phyloP scores from a whole-genome alignment of 345 rosid species.

The Populus euphratica region DNA sequence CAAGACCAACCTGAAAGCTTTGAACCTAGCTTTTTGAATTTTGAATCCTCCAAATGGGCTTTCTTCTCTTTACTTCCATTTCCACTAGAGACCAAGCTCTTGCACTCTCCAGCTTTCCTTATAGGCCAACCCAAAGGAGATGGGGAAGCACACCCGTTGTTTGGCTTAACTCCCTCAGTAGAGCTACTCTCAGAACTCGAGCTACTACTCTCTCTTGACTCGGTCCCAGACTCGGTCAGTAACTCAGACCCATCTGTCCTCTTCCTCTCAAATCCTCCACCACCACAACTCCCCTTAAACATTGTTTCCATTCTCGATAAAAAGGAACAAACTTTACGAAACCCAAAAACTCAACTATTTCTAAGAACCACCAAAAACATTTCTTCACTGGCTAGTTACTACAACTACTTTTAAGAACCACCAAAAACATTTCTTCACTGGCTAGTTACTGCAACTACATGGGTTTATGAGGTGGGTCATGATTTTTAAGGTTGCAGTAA shows the following conservation, averaged over 20 bases:
- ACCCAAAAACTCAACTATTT: constrained; percentile 4
- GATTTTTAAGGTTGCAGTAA: neutral
- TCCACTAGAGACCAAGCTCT: constrained; percentile 32
- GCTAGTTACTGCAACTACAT: neutral
- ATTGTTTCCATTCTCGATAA: constrained; percentile 46
- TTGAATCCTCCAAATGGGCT: constrained; percentile 30
- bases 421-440: neutral
- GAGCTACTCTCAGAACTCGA: constrained; percentile 39
- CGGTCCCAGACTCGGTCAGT: constrained; percentile 42
- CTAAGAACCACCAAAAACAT: constrained; percentile 9
- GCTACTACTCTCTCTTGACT: constrained; percentile 52
- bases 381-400: neutral
- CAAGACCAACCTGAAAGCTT: constrained; percentile 49
- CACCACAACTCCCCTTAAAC: constrained; percentile 36
- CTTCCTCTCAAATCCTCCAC: constrained; percentile 34
- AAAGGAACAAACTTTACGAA: neutral
- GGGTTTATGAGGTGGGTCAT: constrained; percentile 10
- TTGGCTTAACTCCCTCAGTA: constrained; percentile 30
- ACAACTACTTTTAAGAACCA: constrained; percentile 6
- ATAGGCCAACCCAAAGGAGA: constrained; percentile 92
- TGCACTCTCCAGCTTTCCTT: constrained; percentile 56
- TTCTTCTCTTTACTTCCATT: constrained; percentile 34
- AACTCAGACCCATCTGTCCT: constrained; percentile 39
- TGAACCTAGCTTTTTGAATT: constrained; percentile 33
- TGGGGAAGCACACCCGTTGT: constrained; percentile 36